Evolutionary conservation across 305 asterid species (phyloP).

Genomic region (Fraxinus platypoda): DNA sequence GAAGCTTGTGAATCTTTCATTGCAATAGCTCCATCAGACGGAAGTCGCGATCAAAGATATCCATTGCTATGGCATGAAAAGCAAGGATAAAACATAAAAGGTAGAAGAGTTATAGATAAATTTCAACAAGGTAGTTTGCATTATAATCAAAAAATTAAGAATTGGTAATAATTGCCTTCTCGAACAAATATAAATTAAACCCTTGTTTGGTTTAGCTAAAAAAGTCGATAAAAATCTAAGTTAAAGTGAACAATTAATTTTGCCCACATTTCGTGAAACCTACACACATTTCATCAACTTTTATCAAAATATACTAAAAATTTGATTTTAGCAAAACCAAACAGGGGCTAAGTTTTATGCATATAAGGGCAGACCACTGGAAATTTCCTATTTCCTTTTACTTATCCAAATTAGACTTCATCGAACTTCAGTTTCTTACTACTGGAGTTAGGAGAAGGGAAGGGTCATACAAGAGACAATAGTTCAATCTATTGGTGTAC

Average conservation of each 20-base stretch:
- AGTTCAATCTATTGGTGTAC: neutral
- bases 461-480: neutral
- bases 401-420: neutral
- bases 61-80: neutral
- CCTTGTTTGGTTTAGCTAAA: neutral
- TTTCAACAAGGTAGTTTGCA: neutral
- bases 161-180: neutral
- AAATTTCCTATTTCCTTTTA: neutral
- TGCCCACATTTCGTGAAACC: neutral
- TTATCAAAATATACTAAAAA: neutral
- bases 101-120: neutral
- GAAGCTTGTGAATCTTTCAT: neutral
- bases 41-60: neutral
- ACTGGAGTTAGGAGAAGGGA: slow-evolving; percentile 9
- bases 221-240: neutral
- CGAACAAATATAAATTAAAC: neutral
- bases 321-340: too few species aligned
- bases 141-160: neutral
- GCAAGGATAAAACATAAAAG: neutral
- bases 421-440: neutral
- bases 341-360: neutral
- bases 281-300: neutral
- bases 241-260: too few species aligned
- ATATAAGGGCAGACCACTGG: neutral
- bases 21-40: neutral